Conservation (phyloP, 2,329 filamentous ascomycete species). For the Epichloe hybrida region DNA sequence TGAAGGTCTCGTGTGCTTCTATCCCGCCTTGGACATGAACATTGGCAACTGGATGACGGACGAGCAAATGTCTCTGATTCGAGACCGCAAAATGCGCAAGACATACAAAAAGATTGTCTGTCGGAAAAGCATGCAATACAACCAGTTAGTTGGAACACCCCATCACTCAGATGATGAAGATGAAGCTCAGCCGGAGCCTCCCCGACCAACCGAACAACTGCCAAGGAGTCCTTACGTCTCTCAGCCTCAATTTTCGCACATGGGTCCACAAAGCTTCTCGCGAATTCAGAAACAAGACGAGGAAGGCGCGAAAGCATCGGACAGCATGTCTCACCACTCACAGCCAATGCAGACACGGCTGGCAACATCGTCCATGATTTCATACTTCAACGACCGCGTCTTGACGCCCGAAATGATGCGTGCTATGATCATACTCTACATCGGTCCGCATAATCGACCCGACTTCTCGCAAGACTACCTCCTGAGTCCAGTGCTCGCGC, state of each 20-base stretch:
- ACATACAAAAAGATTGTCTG: constrained; percentile 68
- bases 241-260: constrained; percentile 36
- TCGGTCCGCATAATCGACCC: constrained; percentile 83
- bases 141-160: constrained; percentile 69
- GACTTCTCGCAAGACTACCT: constrained; percentile 88
- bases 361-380: constrained; percentile 92
- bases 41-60: constrained; percentile 99
- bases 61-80: constrained; percentile 89
- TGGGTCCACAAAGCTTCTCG: constrained; percentile 24
- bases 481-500: constrained; percentile 78
- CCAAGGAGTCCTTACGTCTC: constrained; percentile 20
- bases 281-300: constrained; percentile 5
- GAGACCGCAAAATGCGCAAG: constrained; percentile 63
- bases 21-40: constrained; percentile 89
- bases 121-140: constrained; percentile 81
- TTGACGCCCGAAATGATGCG: constrained; percentile 97
- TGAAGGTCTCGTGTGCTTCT: constrained; percentile 71
- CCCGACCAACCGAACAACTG: constrained; percentile 4
- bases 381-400: constrained; percentile 92
- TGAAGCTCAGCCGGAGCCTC: constrained; percentile 25
- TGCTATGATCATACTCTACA: constrained; percentile 96
- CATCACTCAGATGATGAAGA: constrained; percentile 66
- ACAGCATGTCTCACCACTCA: constrained; percentile 35
- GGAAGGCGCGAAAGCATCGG: constrained; percentile 7
- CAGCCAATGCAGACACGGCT: constrained; percentile 66